Evolutionary conservation across 331 rosid species (phyloP).

Genomic region (Acacia concinna): DNA sequence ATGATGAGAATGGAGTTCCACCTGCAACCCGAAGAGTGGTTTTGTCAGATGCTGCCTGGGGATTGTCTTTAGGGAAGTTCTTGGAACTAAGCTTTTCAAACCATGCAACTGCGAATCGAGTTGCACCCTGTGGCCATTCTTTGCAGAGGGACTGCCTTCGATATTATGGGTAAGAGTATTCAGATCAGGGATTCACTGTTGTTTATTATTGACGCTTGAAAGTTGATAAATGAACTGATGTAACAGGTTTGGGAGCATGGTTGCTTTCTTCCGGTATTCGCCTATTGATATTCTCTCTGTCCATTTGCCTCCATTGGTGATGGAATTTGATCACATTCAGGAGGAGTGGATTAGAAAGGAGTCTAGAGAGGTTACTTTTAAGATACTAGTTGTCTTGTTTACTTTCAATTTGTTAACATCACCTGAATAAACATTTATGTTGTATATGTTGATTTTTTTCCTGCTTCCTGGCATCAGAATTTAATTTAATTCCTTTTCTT

Average conservation of each 20-base stretch:
- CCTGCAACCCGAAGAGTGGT: slow-evolving; percentile 91
- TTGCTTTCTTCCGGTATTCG: slow-evolving; percentile 87
- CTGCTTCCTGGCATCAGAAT: slow-evolving; percentile 10
- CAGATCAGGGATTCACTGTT: slow-evolving; percentile 8
- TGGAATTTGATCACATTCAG: slow-evolving; percentile 71
- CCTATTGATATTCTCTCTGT: slow-evolving; percentile 88
- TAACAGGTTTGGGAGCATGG: slow-evolving; percentile 91
- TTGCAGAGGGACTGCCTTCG: slow-evolving; percentile 98
- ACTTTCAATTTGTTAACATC: slow-evolving; percentile 19
- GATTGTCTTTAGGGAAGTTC: slow-evolving; percentile 96
- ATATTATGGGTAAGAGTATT: slow-evolving; percentile 74
- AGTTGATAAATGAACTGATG: slow-evolving; percentile 31
- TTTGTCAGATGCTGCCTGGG: slow-evolving; percentile 99
- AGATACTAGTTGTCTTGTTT: slow-evolving; percentile 23
- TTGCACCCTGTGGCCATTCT: slow-evolving; percentile 96
- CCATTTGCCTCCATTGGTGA: slow-evolving; percentile 77
- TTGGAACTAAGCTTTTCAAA: slow-evolving; percentile 98
- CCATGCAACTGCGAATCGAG: slow-evolving; percentile 97
- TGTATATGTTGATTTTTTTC: background rate
- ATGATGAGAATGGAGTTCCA: slow-evolving; percentile 78
- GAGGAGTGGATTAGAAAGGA: slow-evolving; percentile 78
- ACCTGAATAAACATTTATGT: background rate
- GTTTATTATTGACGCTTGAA: slow-evolving; percentile 27
- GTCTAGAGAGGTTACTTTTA: slow-evolving; percentile 71
- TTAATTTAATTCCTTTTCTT: slow-evolving; percentile 25